Conservation (phyloP, 805 yeast genomes). For the Cyberlindnera mrakii region DNA sequence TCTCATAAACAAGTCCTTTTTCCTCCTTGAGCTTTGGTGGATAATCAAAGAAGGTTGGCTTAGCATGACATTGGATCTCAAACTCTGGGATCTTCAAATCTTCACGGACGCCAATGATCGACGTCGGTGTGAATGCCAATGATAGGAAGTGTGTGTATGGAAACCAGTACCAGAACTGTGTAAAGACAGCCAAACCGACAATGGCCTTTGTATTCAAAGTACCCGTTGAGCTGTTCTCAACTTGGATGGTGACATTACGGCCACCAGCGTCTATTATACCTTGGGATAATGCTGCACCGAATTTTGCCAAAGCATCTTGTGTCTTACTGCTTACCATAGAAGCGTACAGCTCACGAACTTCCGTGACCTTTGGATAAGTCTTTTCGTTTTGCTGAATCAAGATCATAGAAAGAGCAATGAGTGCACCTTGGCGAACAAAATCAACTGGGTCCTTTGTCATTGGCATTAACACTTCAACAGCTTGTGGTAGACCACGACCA, state of each 20-base stretch:
- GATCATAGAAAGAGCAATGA: conserved; percentile 87
- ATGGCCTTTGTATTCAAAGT: conserved; percentile 87
- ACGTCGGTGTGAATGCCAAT: conserved; percentile 87
- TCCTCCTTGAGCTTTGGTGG: conserved; percentile 84
- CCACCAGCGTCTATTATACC: conserved; percentile 99
- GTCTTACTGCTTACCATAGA: conserved; percentile 79
- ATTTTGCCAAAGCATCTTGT: conserved; percentile 95
- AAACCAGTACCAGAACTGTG: conserved; percentile 98
- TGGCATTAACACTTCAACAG: conserved; percentile 89
- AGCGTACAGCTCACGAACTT: conserved; percentile 67
- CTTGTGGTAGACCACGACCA: conserved; percentile 83
- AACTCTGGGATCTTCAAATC: conserved; percentile 86
- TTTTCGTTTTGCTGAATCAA: conserved; percentile 84
- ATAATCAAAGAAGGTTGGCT: conserved; percentile 74
- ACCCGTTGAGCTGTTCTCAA: conserved; percentile 84
- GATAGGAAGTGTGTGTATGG: conserved; percentile 92
- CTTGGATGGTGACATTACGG: conserved; percentile 87
- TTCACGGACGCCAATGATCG: conserved; percentile 77
- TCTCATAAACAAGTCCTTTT: conserved; percentile 78
- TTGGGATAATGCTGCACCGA: conserved; percentile 95
- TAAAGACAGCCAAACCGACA: conserved; percentile 83
- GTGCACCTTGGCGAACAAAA: conserved; percentile 96
- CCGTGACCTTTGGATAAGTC: conserved; percentile 71
- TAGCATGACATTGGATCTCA: conserved; percentile 73
- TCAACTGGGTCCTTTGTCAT: conserved; percentile 91